Conservation (phyloP, 2,329 filamentous ascomycete genomes). For the Lachnellula cervina region DNA sequence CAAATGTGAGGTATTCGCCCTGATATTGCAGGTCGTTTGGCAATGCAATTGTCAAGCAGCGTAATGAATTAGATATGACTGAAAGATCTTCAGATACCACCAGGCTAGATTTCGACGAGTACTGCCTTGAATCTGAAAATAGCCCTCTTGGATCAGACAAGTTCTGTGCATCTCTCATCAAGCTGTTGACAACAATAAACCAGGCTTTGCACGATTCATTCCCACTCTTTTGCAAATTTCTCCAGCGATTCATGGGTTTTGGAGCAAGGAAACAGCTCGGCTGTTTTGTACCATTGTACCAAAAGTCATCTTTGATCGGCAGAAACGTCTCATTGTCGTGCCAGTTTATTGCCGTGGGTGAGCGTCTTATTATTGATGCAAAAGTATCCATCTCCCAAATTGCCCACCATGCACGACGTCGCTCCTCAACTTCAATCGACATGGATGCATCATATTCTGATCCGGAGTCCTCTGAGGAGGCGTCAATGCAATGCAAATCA, state of each 20-base stretch:
- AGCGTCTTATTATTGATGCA: constrained; percentile 35
- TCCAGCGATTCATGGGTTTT: constrained; percentile 31
- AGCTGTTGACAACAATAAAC: constrained; percentile 37
- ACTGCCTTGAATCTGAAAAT: not conserved
- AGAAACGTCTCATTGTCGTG: constrained; percentile 33
- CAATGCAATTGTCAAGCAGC: constrained; percentile 29
- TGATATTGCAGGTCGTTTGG: constrained; percentile 30
- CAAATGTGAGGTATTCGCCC: constrained; percentile 30
- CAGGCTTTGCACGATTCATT: constrained; percentile 35
- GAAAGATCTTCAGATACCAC: not conserved
- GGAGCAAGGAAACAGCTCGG: constrained; percentile 30
- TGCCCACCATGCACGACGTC: constrained; percentile 36
- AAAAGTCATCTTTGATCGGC: constrained; percentile 32
- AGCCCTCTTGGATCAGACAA: constrained; percentile 23
- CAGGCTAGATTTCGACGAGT: not conserved
- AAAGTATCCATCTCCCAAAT: constrained; percentile 41
- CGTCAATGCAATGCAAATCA: constrained; percentile 12
- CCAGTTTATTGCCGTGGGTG: constrained; percentile 34
- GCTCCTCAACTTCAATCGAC: constrained; percentile 25
- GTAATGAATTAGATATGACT: not conserved
- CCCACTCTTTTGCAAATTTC: constrained; percentile 25
- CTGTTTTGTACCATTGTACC: constrained; percentile 27
- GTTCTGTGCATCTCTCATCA: constrained; percentile 36
- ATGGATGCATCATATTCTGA: not conserved
- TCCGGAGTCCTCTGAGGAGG: not conserved